Conservation (phyloP, 2,329 filamentous ascomycete species). For the Penicillium psychrosexuale region DNA sequence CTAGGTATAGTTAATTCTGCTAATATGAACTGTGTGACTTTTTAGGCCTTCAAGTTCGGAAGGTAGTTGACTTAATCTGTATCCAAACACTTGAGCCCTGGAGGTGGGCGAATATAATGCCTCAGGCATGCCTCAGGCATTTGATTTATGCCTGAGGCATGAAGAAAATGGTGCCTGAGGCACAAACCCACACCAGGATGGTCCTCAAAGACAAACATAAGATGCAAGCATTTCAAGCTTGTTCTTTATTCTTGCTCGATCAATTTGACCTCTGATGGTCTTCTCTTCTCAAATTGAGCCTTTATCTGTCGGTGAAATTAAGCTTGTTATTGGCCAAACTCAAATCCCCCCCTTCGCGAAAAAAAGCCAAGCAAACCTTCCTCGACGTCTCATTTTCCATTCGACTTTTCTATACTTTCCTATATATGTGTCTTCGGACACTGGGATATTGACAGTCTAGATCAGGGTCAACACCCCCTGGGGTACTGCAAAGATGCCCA, state of each 20-base stretch:
- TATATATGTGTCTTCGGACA: neutral
- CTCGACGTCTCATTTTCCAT: neutral
- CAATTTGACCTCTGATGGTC: neutral
- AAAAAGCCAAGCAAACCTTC: neutral
- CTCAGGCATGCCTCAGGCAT: too few species aligned
- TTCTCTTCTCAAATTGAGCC: neutral
- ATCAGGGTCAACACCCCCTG: too few species aligned
- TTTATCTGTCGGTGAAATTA: neutral
- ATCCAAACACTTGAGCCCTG: too few species aligned
- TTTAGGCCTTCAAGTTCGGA: too few species aligned
- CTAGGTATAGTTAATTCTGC: neutral
- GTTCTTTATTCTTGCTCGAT: neutral
- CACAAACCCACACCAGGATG: neutral
- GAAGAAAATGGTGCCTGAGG: neutral
- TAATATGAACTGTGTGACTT: too few species aligned
- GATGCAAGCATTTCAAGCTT: neutral
- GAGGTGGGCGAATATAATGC: too few species aligned
- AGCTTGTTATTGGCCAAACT: conserved; percentile 5
- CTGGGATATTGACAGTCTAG: neutral
- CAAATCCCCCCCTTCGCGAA: neutral
- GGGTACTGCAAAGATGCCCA: neutral
- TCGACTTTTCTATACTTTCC: neutral
- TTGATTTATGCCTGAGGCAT: too few species aligned
- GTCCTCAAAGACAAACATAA: neutral
- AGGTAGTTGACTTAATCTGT: too few species aligned